A percentile compares a stretch with the other conserved stretches of the same genome.
These are phyloP conservation scores for Colletotrichum limetticola DNA, from an alignment of 2,329 filamentous ascomycete species.

Conservation along the genomic window DNA sequence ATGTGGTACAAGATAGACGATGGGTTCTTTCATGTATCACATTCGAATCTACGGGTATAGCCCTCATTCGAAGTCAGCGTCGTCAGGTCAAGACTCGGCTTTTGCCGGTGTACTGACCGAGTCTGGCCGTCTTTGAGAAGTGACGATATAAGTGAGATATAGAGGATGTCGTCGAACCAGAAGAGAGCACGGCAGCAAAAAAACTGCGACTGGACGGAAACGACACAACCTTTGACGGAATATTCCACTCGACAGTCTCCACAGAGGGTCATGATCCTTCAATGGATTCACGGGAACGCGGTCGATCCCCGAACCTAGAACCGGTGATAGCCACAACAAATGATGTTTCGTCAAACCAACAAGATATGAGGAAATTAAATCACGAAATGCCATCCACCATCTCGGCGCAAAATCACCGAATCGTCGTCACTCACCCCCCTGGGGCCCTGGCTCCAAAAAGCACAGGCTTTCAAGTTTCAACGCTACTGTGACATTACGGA, in stretches of 20 bases:
- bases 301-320: neutral
- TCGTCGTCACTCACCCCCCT: neutral
- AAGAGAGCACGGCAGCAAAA: too few species aligned
- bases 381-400: constrained; percentile 4
- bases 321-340: neutral
- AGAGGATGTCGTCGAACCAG: neutral
- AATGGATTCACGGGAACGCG: neutral
- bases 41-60: neutral
- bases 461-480: constrained; percentile 1
- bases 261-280: neutral
- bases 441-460: neutral
- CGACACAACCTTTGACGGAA: neutral
- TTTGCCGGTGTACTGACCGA: neutral
- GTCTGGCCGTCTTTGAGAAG: neutral
- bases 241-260: neutral
- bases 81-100: neutral
- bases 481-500: constrained; percentile 20
- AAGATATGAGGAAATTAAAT: constrained; percentile 1
- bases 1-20: neutral
- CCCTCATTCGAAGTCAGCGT: too few species aligned
- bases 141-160: neutral
- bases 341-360: neutral
- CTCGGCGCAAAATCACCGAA: constrained; percentile 16
- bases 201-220: neutral
- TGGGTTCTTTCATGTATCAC: neutral